Percentiles rank a stretch among this genome's conserved stretches.
These are phyloP conservation scores for Prunus persica DNA, from an alignment of 306 rosid genomes.

Conservation along the genomic window Prunus_persica_NCBIv2 NC_034012.1:278501-279000, in stretches of 20 bases:
- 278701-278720: not conserved
- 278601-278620: not conserved
- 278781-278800: fast-evolving
- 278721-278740: not conserved
- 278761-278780: not conserved
- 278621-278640: not conserved
- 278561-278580: conserved; percentile 10
- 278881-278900: too few species aligned
- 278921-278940: too few species aligned
- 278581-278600: not conserved
- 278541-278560: conserved; percentile 1
- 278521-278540: conserved; percentile 14
- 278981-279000: too few species aligned
- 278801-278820: fast-evolving
- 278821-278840: too few species aligned
- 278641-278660: not conserved
- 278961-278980: too few species aligned
- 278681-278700: not conserved
- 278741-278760: not conserved
- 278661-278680: not conserved
- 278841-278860: fast-evolving
- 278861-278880: too few species aligned
- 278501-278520: not conserved
- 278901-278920: too few species aligned
- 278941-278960: too few species aligned